Base-by-base conservation (phyloP, 768 basidiomycete genomes). In the Macrolepiota fuliginosa region DNA sequence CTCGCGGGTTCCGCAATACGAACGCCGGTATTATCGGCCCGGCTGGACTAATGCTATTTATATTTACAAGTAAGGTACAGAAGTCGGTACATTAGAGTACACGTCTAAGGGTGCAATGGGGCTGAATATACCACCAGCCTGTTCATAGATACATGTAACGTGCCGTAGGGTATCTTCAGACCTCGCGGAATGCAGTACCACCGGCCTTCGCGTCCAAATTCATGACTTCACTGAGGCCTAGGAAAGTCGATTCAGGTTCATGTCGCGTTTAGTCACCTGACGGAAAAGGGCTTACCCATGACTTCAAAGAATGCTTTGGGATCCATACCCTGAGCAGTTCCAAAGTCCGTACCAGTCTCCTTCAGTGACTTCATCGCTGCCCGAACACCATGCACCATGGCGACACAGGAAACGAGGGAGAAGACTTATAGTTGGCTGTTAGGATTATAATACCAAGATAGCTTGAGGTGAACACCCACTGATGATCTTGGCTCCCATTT, bases 261-360 rank as follows among this genome's bases (percentile, higher is more conserved):
- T 35, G 11, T 22, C 27, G 17, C 24, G 19, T 35, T 45, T 12
- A 36, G 10, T 19, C 42, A 45, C 19, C 36, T 13, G 2, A 25
- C 12, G 40, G 27, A 9, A 22, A 35, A 25, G 7, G 15, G 4
- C 59, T 61, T 36, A 86, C 86, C 87, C 87, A 90, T 88, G 61
- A 89, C 85, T 67, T 88, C 82, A 71, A 91, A 90, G 79, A 90
- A 90, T 50, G 82, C 79, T 68, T 85, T 87, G 11, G 89, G 89
- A 64, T 89, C 87, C 89, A 90, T 89, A 19, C 89, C 85, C 63
- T 78, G 74, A 12, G 79, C 77, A 29, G 77, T 73, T n/a, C 68
- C 47, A 69, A 86, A 89, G 70, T 91, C 89, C 10, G 89, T 91
- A 11, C 89, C 89, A 2, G 88, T 89, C 74, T 88, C 88, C 77